Evolutionary conservation across 2,329 filamentous ascomycete species (phyloP), one percentile per base, ranked within the genome.

Genomic region (Arthrobotrys entomopaga): DNA sequence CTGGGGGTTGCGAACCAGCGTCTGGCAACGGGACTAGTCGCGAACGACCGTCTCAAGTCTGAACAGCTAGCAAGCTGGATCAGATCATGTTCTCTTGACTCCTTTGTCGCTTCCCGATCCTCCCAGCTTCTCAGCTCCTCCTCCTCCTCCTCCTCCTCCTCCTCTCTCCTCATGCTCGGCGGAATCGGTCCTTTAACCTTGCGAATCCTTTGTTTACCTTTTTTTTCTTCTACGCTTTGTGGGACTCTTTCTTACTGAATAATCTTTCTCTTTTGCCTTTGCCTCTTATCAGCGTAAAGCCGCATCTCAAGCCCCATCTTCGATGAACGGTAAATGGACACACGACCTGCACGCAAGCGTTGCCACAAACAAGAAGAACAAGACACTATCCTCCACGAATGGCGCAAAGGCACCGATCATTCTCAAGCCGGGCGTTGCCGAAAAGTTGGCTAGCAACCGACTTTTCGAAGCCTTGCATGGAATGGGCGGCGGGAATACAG

Each of bases 261-360:
- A 49, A 24, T 49, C 48, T 54, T 13, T 19, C 42, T 52, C 19
- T 50, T 46, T 58, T 46, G 24, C 16, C 10, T 49, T 15, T 46
- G 16, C 29, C 16, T 38, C 29, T 66, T 61, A 73, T 66, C 69
- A 73, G 69, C 49, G 69, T 7, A 73, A 73, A 48, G 19, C 61
- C 10, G 56, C 38, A 15, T 20, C 56, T n/a, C 69, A 66, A 29
- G 38, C 61, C n/a, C 69, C 69, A 19, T 60, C 69, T 19, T 66
- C 61, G 80, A 85, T 90, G 80, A 85, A 90, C 77, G 85, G 86
- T 77, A 88, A 90, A 81, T 91, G 89, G 89, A 88, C 87, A 8
- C 89, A 91, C 80, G 89, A 91, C 77, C 84, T 91, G 2, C 88
- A 91, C 16, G 56, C 61, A 2, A 61, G 53, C 6, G 69, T 73